Evolutionary conservation across 208 protist species (phyloP).

Genomic region (Trypanosoma mega): DNA sequence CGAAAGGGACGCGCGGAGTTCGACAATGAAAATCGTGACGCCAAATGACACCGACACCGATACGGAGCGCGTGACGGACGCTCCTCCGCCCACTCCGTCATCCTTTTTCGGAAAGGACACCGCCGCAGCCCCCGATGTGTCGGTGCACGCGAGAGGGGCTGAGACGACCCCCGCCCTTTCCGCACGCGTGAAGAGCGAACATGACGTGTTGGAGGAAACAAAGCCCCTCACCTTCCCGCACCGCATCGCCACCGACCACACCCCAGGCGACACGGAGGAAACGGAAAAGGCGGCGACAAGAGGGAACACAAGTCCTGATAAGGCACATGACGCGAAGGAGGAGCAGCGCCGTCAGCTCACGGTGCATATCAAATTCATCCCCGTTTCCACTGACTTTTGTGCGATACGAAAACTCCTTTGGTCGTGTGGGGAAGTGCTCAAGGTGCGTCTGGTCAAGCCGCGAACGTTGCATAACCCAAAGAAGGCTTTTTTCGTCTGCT

Average conservation of each 20-base stretch:
- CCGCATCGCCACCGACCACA: too few relatives aligned
- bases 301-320: not conserved
- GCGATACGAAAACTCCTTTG: conserved; percentile 34
- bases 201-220: too few relatives aligned
- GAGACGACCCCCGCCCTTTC: too few relatives aligned
- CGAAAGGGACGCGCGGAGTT: not conserved
- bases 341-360: conserved; percentile 25
- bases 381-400: conserved; percentile 19
- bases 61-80: too few relatives aligned
- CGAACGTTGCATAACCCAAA: conserved; percentile 14
- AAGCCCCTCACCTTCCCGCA: too few relatives aligned
- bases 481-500: conserved; percentile 36
- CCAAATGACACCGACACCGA: too few relatives aligned
- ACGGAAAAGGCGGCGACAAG: not conserved
- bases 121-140: too few relatives aligned
- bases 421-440: conserved; percentile 32
- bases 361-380: conserved; percentile 37
- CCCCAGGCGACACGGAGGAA: too few relatives aligned
- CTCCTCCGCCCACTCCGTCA: too few relatives aligned
- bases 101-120: too few relatives aligned
- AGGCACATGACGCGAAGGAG: not conserved
- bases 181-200: too few relatives aligned
- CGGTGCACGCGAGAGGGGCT: too few relatives aligned
- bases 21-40: not conserved
- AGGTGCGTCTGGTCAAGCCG: conserved; percentile 38